phyloP scores from a whole-genome alignment of 2,329 filamentous ascomycete species.

The Colletotrichum plurivorum region DNA sequence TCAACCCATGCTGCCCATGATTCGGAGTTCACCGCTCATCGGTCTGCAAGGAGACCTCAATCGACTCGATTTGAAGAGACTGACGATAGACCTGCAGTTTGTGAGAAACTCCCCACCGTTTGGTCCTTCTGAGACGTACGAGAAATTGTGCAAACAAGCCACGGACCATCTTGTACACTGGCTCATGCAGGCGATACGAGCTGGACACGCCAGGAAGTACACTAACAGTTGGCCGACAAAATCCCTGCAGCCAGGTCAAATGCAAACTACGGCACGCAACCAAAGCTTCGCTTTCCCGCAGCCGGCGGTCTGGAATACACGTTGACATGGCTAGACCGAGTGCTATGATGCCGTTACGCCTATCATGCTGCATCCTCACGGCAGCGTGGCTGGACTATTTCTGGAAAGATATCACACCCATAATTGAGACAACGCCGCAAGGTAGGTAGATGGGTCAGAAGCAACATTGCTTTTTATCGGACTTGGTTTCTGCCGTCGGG shows the following conservation, averaged over 20 bases:
- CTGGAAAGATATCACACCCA: neutral
- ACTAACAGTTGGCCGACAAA: too few relatives aligned
- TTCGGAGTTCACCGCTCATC: too few relatives aligned
- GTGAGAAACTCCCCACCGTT: too few relatives aligned
- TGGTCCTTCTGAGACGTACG: too few relatives aligned
- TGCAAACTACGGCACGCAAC: neutral
- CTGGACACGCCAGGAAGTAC: neutral
- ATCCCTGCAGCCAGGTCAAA: neutral
- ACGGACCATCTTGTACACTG: neutral
- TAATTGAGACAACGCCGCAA: slow-evolving; percentile 19
- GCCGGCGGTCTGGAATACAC: slow-evolving; percentile 18
- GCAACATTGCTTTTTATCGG: neutral
- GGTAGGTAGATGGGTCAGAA: slow-evolving; percentile 6
- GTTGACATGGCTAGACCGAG: neutral
- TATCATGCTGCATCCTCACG: slow-evolving; percentile 1
- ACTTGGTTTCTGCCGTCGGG: neutral
- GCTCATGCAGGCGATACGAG: slow-evolving; percentile 1
- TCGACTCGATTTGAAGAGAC: too few relatives aligned
- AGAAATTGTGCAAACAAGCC: slow-evolving; percentile 3
- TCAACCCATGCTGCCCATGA: neutral
- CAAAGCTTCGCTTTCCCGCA: slow-evolving; percentile 1
- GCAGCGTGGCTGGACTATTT: slow-evolving; percentile 2
- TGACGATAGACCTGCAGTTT: too few relatives aligned
- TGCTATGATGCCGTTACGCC: neutral
- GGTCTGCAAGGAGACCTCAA: too few relatives aligned